phyloP scores from a whole-genome alignment of 2,329 filamentous ascomycete genomes.

The Colletotrichum plurivorum region DNA sequence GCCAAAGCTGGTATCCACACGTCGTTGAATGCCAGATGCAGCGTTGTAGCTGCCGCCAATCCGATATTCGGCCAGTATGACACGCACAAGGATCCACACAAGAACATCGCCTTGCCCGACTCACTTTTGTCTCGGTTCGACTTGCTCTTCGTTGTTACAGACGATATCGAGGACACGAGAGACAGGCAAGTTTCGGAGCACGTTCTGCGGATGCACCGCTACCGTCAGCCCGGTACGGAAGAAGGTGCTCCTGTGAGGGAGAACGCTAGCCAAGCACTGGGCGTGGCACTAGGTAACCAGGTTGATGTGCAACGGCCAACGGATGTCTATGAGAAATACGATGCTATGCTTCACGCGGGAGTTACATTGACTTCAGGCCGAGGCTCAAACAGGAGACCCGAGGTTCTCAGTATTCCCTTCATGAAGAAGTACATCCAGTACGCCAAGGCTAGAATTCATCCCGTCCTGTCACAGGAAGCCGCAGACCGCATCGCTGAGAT shows the following conservation, averaged over 20 bases:
- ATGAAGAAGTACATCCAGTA: slow-evolving; percentile 99
- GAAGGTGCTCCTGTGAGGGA: slow-evolving; percentile 96
- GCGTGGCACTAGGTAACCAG: slow-evolving; percentile 87
- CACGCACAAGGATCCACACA: slow-evolving; percentile 97
- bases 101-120: slow-evolving; percentile 97
- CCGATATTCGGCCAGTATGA: slow-evolving; percentile 99
- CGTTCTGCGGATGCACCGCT: slow-evolving; percentile 96
- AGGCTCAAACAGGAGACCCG: slow-evolving; percentile 81
- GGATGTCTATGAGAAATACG: slow-evolving; percentile 96
- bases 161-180: slow-evolving; percentile 95
- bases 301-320: slow-evolving; percentile 81
- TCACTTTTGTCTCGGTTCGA: slow-evolving; percentile 98
- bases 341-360: slow-evolving; percentile 94
- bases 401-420: slow-evolving; percentile 95
- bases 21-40: slow-evolving; percentile 95
- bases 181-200: slow-evolving; percentile 96
- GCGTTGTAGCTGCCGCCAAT: slow-evolving; percentile 95
- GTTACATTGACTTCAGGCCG: slow-evolving; percentile 83
- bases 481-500: slow-evolving; percentile 92
- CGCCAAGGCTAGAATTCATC: slow-evolving; percentile 92
- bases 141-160: slow-evolving; percentile 96
- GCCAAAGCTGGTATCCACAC: slow-evolving; percentile 99
- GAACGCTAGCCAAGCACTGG: slow-evolving; percentile 84
- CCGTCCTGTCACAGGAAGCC: slow-evolving; percentile 89
- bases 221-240: slow-evolving; percentile 91